Evolutionary conservation across 1,284 basidiomycete genomes (phyloP), one percentile per base, ranked within the genome.

Genomic region (Cerrena zonata): DNA sequence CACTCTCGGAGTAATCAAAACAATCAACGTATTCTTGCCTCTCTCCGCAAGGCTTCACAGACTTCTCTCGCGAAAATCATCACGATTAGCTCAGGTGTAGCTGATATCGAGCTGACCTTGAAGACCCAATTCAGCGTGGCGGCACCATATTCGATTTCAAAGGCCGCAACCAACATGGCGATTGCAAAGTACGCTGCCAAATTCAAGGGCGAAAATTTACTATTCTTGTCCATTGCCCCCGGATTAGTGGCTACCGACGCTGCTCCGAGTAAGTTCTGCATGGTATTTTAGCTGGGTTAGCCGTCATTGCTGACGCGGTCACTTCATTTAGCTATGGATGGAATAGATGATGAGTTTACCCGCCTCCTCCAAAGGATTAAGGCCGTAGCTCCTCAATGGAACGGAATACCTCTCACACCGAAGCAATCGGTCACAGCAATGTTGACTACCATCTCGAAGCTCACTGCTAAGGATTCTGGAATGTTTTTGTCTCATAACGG

Each of bases 81-180:
- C 53, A 56, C 62, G 11, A 46, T 74, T 50, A 61, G 58, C 51
- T 65, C 59, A 27, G 67, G 61, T 5, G 22, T 65, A n/a, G 72
- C 55, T 3, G 68, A 68, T 50, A 26, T 56, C 2, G 67, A 69
- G 7, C 50, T 65, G 24, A 62, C 55, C 15, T 45, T 62, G 7
- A 23, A n/a, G 0, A 36, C 54, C 26, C 58, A 55, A 25, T 48
- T 56, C 13, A n/a, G 48, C 1, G 42, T 19, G 22, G 19, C 43
- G 18, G 50, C 55, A 4, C 58, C 69, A 12, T 74, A 74, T 56
- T 49, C 59, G 34, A 58, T 71, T 22, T 64, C 67, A 39, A 73
- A 72, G 54, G 67, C 68, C 2, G 72, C 66, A 2, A 37, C 70
- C 15, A 72, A 75, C 54, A 65, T 73, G 59, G 67, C 60, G 36